Percentiles rank a stretch among this genome's conserved stretches.
phyloP scores from a whole-genome alignment of 2,329 filamentous ascomycete species.

The Coniochaeta hoffmannii region DNA sequence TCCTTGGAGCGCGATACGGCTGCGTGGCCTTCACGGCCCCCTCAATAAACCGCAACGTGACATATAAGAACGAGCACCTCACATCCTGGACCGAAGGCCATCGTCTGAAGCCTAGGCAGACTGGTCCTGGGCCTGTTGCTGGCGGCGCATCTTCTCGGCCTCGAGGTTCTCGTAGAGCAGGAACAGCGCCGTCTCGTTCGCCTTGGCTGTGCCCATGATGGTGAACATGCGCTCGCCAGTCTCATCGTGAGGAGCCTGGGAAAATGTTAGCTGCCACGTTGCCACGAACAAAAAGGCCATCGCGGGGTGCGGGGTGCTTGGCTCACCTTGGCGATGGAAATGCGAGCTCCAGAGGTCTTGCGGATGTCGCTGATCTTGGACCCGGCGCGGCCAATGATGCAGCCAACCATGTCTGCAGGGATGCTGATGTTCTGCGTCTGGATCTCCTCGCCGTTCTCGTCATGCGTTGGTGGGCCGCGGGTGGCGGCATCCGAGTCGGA shows the following conservation, averaged over 20 bases:
- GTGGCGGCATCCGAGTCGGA: conserved; percentile 75
- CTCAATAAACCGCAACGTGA: conserved; percentile 3
- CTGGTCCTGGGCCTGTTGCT: conserved; percentile 53
- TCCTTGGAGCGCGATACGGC: conserved; percentile 10
- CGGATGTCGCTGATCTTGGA: conserved; percentile 99
- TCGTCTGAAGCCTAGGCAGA: conserved; percentile 36
- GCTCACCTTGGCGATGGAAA: conserved; percentile 85
- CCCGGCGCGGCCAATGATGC: conserved; percentile 92
- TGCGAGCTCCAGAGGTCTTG: conserved; percentile 91
- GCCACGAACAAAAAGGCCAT: not conserved
- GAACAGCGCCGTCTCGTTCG: conserved; percentile 93
- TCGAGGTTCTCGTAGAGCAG: conserved; percentile 98
- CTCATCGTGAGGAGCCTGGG: conserved; percentile 81
- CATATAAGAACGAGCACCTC: conserved; percentile 10
- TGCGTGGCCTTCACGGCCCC: not conserved
- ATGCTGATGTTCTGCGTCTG: conserved; percentile 99
- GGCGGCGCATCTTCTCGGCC: conserved; percentile 97
- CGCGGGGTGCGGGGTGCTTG: not conserved
- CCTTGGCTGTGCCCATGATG: conserved; percentile 89
- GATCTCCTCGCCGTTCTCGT: conserved; percentile 94
- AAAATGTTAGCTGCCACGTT: not conserved
- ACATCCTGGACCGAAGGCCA: conserved; percentile 14
- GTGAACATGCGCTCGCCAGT: conserved; percentile 99
- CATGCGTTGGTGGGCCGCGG: conserved; percentile 79
- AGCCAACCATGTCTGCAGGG: conserved; percentile 98